Percentiles rank a stretch among this genome's conserved stretches.
phyloP scores from a whole-genome alignment of 345 rosid genomes.

The Brassica carinata region DNA sequence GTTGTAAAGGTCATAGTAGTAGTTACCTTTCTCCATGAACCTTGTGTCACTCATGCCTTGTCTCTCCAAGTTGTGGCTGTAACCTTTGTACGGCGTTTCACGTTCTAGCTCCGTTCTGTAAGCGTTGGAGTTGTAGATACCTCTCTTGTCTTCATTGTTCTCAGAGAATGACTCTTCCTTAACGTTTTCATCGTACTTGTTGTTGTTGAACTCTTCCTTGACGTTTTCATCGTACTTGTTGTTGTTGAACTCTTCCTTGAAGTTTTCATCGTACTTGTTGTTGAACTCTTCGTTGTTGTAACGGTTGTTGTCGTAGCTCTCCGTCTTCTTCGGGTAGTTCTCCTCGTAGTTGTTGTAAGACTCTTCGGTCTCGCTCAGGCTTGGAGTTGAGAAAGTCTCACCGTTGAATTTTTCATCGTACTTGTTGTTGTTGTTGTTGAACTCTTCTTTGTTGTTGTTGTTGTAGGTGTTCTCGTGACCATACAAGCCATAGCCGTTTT shows the following conservation, averaged over 20 bases:
- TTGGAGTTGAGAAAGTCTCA: slow-evolving; percentile 37
- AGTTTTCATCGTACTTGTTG: slow-evolving; percentile 27
- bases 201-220: slow-evolving; percentile 29
- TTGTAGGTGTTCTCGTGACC: slow-evolving; percentile 41
- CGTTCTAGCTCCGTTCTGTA: slow-evolving; percentile 37
- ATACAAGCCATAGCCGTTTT: slow-evolving; percentile 41
- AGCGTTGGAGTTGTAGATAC: slow-evolving; percentile 39
- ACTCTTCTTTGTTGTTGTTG: slow-evolving; percentile 33
- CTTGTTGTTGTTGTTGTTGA: slow-evolving; percentile 34
- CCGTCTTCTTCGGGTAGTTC: slow-evolving; percentile 35
- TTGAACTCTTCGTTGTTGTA: slow-evolving; percentile 34
- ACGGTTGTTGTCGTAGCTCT: slow-evolving; percentile 24
- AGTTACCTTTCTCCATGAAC: slow-evolving; percentile 50
- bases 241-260: slow-evolving; percentile 28
- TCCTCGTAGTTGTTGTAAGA: slow-evolving; percentile 35
- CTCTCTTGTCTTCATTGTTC: slow-evolving; percentile 30
- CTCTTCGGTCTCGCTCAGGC: slow-evolving; percentile 37
- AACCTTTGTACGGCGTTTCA: slow-evolving; percentile 39
- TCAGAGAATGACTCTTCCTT: slow-evolving; percentile 20
- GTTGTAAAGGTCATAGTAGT: slow-evolving; percentile 42
- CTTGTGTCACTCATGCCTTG: slow-evolving; percentile 56
- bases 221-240: slow-evolving; percentile 23
- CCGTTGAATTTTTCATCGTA: slow-evolving; percentile 32
- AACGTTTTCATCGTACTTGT: slow-evolving; percentile 18
- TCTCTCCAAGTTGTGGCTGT: slow-evolving; percentile 40